phyloP scores from a whole-genome alignment of 2,329 filamentous ascomycete genomes.

The Pseudopithomyces chartarum region DNA sequence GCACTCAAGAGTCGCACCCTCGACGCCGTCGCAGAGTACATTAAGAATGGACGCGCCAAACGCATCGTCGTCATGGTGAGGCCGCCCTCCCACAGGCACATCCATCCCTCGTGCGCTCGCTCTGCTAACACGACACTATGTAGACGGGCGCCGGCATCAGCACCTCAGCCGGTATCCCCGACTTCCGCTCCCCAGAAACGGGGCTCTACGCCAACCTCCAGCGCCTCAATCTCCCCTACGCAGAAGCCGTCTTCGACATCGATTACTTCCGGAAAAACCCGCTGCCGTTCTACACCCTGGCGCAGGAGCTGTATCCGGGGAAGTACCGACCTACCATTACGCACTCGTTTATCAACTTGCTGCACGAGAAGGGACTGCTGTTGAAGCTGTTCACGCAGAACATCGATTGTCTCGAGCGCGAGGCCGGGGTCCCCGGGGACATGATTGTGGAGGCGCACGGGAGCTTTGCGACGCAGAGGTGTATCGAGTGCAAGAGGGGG shows the following conservation, averaged over 20 bases:
- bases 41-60: constrained; percentile 69
- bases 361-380: constrained; percentile 78
- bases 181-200: constrained; percentile 91
- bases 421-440: constrained; percentile 79
- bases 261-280: constrained; percentile 84
- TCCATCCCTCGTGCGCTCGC: background rate
- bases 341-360: constrained; percentile 84
- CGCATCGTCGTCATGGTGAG: constrained; percentile 79
- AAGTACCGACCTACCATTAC: constrained; percentile 87
- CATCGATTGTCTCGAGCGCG: constrained; percentile 91
- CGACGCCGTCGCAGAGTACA: constrained; percentile 77
- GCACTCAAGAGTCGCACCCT: constrained; percentile 73
- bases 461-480: constrained; percentile 87
- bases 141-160: constrained; percentile 86
- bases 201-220: constrained; percentile 93
- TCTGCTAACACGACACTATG: background rate
- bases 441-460: constrained; percentile 93
- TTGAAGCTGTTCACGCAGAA: constrained; percentile 95
- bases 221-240: constrained; percentile 80
- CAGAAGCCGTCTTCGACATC: constrained; percentile 95
- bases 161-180: constrained; percentile 76
- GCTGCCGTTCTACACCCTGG: constrained; percentile 87
- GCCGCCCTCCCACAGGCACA: background rate
- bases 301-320: constrained; percentile 89
- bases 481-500: constrained; percentile 79